Conservation (phyloP, 2,329 filamentous ascomycete species). For the Rhinocladiella similis region DNA sequence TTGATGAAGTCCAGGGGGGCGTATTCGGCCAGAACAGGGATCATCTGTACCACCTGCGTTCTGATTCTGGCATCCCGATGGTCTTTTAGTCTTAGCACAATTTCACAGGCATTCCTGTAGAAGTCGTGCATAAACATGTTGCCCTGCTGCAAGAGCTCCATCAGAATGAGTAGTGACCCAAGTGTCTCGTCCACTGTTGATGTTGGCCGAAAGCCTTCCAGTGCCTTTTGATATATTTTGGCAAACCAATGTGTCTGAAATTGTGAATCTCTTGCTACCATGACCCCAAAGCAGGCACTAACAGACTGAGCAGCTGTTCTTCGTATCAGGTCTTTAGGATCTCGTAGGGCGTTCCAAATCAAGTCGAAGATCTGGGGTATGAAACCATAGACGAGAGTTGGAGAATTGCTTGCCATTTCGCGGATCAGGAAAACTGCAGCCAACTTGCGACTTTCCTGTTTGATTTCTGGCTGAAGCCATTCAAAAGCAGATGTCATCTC, state of each 20-base stretch:
- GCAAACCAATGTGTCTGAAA: constrained; percentile 86
- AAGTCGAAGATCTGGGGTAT: constrained; percentile 94
- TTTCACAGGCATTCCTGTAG: constrained; percentile 89
- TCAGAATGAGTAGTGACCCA: constrained; percentile 88
- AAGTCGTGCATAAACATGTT: constrained; percentile 99
- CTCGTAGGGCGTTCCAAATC: constrained; percentile 91
- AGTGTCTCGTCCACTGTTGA: constrained; percentile 86
- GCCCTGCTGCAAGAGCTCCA: constrained; percentile 88
- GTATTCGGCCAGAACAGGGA: constrained; percentile 90
- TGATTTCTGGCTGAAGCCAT: constrained; percentile 86
- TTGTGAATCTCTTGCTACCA: constrained; percentile 84
- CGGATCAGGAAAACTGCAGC: constrained; percentile 88
- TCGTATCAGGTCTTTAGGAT: constrained; percentile 86
- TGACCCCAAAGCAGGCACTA: constrained; percentile 93
- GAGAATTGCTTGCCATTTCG: constrained; percentile 88
- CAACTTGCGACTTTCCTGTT: constrained; percentile 89
- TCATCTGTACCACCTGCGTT: constrained; percentile 84
- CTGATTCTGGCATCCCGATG: constrained; percentile 85
- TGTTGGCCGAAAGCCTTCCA: constrained; percentile 70
- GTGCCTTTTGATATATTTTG: constrained; percentile 84
- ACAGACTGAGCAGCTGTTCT: constrained; percentile 91
- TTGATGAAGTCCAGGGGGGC: constrained; percentile 86
- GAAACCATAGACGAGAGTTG: constrained; percentile 92
- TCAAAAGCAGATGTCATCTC: constrained; percentile 96
- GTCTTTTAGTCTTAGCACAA: constrained; percentile 88